Evolutionary conservation across 176 grass and related monocot species (phyloP).

Genomic region (Oryza meridionalis): DNA sequence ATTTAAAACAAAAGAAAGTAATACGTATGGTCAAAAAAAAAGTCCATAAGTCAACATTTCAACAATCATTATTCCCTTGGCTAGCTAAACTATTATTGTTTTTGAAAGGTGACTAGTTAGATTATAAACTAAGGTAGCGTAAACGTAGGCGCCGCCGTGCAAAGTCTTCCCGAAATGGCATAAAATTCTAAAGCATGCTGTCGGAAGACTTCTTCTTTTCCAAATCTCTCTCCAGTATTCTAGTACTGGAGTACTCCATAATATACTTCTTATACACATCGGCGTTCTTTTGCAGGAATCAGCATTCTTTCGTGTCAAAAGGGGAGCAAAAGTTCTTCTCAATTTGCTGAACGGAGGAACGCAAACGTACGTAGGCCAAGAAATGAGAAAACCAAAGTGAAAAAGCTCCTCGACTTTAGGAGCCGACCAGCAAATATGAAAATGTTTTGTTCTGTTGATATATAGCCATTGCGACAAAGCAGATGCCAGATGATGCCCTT

Average conservation of each 20-base stretch:
- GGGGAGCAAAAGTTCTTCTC: not conserved
- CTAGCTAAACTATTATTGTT: not conserved
- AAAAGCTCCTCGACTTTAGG: not conserved
- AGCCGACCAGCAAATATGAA: conserved; percentile 8
- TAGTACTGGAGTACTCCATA: too few species aligned
- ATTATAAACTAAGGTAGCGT: not conserved
- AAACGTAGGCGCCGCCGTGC: not conserved
- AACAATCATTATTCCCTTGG: not conserved
- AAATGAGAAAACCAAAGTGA: not conserved
- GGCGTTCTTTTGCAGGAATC: not conserved
- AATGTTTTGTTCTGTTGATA: not conserved
- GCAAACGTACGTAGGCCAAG: not conserved
- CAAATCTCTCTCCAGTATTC: not conserved
- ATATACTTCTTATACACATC: too few species aligned
- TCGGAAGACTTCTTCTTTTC: not conserved
- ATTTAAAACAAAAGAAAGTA: too few species aligned
- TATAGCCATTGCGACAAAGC: not conserved
- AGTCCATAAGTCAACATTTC: too few species aligned
- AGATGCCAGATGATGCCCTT: not conserved
- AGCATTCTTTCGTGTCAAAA: not conserved
- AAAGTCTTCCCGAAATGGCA: not conserved
- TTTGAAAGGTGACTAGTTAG: too few species aligned
- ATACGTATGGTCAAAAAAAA: too few species aligned
- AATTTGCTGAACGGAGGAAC: not conserved
- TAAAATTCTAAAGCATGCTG: not conserved